Percentiles rank a stretch among this genome's conserved stretches.
phyloP scores from a whole-genome alignment of 345 rosid species.

The Boechera divaricarpa region DNA sequence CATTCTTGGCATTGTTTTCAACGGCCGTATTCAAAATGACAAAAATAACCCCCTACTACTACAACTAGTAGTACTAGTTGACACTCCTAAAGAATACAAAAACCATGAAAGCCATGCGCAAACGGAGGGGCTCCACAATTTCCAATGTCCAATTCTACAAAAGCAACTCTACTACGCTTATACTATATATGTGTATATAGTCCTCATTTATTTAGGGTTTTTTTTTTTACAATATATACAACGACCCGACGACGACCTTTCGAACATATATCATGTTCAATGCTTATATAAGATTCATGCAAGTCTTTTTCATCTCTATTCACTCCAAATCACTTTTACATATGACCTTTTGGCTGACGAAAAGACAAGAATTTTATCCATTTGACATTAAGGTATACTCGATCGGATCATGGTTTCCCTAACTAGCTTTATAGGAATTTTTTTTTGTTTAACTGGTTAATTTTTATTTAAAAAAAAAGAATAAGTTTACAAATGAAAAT shows the following conservation, averaged over 20 bases:
- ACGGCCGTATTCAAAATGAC: constrained; percentile 10
- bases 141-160: constrained; percentile 8
- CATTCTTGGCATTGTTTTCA: neutral
- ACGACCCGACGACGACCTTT: constrained; percentile 9
- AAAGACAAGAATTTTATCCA: neutral
- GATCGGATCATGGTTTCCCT: constrained; percentile 17
- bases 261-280: constrained; percentile 9
- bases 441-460: no score
- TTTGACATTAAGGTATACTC: neutral
- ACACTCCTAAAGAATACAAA: neutral
- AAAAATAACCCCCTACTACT: neutral
- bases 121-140: neutral
- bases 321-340: neutral
- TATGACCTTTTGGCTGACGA: neutral
- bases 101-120: constrained; percentile 13
- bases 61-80: no score
- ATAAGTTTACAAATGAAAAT: no score
- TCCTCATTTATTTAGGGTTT: no score
- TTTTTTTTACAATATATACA: neutral
- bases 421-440: neutral
- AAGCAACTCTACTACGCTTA: no score
- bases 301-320: neutral
- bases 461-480: no score
- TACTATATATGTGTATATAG: no score
- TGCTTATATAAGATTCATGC: neutral